A percentile compares a stretch with the other conserved stretches of the same genome.
Conservation (phyloP, 1,139 yeast genomes). For the Zygotorulaspora mrakii region DNA sequence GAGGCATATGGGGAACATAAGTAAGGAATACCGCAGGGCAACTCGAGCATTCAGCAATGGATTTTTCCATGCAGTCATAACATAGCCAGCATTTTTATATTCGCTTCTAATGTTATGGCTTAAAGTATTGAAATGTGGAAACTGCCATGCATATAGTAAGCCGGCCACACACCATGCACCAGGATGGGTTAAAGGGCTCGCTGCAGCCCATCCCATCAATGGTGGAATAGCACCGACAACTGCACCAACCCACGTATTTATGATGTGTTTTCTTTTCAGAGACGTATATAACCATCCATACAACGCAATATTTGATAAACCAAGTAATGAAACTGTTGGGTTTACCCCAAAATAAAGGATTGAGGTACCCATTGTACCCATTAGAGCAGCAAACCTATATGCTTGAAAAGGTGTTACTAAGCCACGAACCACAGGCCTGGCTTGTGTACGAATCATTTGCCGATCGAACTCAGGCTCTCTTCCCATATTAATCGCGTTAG, state of each 20-base stretch:
- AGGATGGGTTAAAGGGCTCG: conserved; percentile 74
- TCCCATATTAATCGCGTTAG: conserved; percentile 96
- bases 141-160: conserved; percentile 93
- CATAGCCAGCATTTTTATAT: conserved; percentile 88
- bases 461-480: conserved; percentile 89
- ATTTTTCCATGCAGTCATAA: conserved; percentile 92
- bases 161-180: conserved; percentile 96
- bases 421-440: conserved; percentile 89
- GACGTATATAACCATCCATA: conserved; percentile 92
- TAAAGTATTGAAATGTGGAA: conserved; percentile 93
- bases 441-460: conserved; percentile 82
- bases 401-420: conserved; percentile 72
- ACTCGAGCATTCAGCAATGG: conserved; percentile 92
- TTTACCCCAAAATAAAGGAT: conserved; percentile 79
- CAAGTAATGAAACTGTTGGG: conserved; percentile 75
- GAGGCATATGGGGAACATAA: conserved; percentile 90
- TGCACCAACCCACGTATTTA: conserved; percentile 98
- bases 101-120: conserved; percentile 86
- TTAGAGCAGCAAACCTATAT: conserved; percentile 65
- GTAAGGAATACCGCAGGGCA: conserved; percentile 77
- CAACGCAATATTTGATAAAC: conserved; percentile 69
- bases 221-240: conserved; percentile 98
- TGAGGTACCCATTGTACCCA: conserved; percentile 69
- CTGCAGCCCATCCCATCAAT: conserved; percentile 99
- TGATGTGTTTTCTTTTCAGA: conserved; percentile 73